A percentile compares a stretch with the other conserved stretches of the same genome.
Conservation (phyloP, 2,329 filamentous ascomycete genomes). For the Pseudogymnoascus sp. region DNA sequence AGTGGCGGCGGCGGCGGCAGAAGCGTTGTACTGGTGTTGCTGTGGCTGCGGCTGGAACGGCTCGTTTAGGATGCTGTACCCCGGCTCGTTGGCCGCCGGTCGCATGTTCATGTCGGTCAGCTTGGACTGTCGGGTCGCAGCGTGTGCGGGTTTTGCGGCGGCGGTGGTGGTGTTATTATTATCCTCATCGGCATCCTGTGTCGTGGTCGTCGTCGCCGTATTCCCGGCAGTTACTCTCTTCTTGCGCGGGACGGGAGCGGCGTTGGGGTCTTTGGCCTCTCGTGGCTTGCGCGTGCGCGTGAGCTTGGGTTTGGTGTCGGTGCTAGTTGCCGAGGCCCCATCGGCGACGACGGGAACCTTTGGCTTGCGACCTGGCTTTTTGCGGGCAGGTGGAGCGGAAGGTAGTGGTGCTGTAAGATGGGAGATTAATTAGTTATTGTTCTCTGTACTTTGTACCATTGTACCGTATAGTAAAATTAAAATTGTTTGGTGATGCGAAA, state of each 20-base stretch:
- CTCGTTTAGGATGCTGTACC: slow-evolving; percentile 11
- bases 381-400: slow-evolving; percentile 29
- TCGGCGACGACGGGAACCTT: slow-evolving; percentile 41
- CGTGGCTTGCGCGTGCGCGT: slow-evolving; percentile 42
- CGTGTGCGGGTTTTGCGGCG: slow-evolving; percentile 23
- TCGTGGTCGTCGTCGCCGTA: slow-evolving; percentile 28
- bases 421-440: neutral
- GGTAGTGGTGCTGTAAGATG: neutral
- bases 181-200: slow-evolving; percentile 26
- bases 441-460: neutral
- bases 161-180: neutral
- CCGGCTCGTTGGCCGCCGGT: slow-evolving; percentile 8
- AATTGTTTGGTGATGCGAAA: neutral
- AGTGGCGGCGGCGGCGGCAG: neutral
- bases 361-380: slow-evolving; percentile 59
- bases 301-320: slow-evolving; percentile 37
- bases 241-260: slow-evolving; percentile 45
- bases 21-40: neutral
- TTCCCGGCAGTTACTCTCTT: slow-evolving; percentile 40
- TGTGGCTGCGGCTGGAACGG: neutral
- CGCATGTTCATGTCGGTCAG: slow-evolving; percentile 32
- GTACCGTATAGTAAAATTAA: no score
- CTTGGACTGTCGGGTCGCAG: slow-evolving; percentile 29
- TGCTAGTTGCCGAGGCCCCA: slow-evolving; percentile 34
- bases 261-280: slow-evolving; percentile 53